A percentile compares a stretch with the other conserved stretches of the same genome.
Evolutionary conservation across 768 basidiomycete species (phyloP).

Genomic region (Tylopilus cervinicoccineus): DNA sequence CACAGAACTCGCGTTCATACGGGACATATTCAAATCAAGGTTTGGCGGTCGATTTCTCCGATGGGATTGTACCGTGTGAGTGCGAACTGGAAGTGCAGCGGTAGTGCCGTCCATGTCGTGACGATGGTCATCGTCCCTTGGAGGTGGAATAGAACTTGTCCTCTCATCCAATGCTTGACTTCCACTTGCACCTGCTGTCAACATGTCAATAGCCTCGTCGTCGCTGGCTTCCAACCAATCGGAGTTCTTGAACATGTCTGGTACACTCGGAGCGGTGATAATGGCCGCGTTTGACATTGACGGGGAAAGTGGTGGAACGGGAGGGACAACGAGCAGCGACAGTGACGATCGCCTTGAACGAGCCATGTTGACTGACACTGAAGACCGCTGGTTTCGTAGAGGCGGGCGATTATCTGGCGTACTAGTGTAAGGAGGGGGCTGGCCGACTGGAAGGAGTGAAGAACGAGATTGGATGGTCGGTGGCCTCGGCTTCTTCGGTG

Average conservation of each 20-base stretch:
- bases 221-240: constrained; percentile 82
- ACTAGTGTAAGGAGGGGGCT: constrained; percentile 63
- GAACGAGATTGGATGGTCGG: constrained; percentile 24
- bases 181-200: constrained; percentile 78
- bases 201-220: constrained; percentile 80
- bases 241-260: constrained; percentile 44
- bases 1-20: constrained; percentile 31
- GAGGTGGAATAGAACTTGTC: constrained; percentile 50
- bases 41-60: constrained; percentile 63
- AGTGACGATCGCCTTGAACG: constrained; percentile 53
- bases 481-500: constrained; percentile 25
- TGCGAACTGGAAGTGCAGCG: constrained; percentile 28
- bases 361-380: constrained; percentile 39
- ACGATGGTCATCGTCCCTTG: constrained; percentile 26
- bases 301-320: constrained; percentile 33
- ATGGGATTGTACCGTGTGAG: constrained; percentile 27
- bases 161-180: constrained; percentile 81
- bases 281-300: constrained; percentile 33
- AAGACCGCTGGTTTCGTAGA: constrained; percentile 40
- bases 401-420: constrained; percentile 29
- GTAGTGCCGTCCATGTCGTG: constrained; percentile 13
- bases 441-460: constrained; percentile 37
- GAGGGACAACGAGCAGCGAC: constrained; percentile 51
- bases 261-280: constrained; percentile 33
- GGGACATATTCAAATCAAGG: constrained; percentile 53